Conservation (phyloP, 179 eudicot genomes). For the Beta macrorhiza region DNA sequence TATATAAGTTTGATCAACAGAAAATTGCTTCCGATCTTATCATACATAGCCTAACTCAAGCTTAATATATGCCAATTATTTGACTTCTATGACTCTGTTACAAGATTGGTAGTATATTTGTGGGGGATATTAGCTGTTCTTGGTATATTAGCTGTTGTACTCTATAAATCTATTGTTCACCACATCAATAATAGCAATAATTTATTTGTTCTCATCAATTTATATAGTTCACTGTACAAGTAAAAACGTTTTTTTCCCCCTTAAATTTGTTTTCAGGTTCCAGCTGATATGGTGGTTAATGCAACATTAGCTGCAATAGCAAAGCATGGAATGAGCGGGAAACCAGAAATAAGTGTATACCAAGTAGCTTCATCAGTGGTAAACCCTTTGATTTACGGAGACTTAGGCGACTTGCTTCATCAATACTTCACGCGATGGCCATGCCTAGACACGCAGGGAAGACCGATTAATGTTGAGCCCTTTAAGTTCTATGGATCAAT, state of each 20-base stretch:
- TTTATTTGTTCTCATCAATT: background rate
- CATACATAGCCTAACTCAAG: background rate
- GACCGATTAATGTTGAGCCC: slow-evolving; percentile 60
- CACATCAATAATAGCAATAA: too few species aligned
- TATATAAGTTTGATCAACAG: slow-evolving; percentile 6
- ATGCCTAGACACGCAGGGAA: slow-evolving; percentile 63
- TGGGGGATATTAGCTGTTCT: too few species aligned
- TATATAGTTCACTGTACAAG: background rate
- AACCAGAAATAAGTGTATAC: slow-evolving; percentile 63
- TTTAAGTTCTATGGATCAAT: slow-evolving; percentile 70
- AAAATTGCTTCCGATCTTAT: slow-evolving; percentile 10
- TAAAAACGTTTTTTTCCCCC: background rate
- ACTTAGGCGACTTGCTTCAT: slow-evolving; percentile 60
- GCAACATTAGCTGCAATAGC: slow-evolving; percentile 96
- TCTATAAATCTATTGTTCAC: too few species aligned
- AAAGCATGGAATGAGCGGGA: slow-evolving; percentile 72
- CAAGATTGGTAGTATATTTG: background rate
- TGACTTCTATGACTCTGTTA: background rate
- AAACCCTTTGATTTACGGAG: slow-evolving; percentile 71
- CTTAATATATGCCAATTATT: slow-evolving; percentile 6
- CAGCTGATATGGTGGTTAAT: slow-evolving; percentile 96
- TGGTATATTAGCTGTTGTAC: too few species aligned
- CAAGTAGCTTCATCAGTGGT: slow-evolving; percentile 93
- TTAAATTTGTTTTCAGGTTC: slow-evolving; percentile 54
- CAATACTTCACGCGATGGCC: slow-evolving; percentile 68